Base-by-base conservation (phyloP, 78 protist genomes). In the Isochrysis galbana region DNA sequence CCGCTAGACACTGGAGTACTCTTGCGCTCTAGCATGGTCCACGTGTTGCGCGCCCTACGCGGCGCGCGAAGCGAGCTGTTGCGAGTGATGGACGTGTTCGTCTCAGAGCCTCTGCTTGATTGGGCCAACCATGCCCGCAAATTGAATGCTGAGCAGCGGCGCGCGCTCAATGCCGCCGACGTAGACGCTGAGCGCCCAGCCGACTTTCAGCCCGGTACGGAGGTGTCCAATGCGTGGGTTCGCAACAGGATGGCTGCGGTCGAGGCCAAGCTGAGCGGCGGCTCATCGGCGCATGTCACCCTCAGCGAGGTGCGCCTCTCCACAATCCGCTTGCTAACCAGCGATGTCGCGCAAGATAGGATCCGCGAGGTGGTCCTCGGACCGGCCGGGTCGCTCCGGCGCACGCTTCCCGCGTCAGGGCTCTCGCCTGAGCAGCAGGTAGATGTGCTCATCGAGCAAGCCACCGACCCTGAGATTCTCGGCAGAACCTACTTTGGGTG, bases 401-500 rank as follows among this genome's bases (percentile, higher is more conserved):
- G 44, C 44, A 25, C 0, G 44, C 1, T n/a, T 7, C 17, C 17
- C 44, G 44, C 21, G 44, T 17, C 0, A 38, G 82, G 23, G 4
- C 54, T 80, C 26, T 29, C 84, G 42, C 38, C 11, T 25, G 80
- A 41, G 25, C 94, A 95, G 55, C 99, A 98, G 89, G 97, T 98
- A 2, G 97, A 94, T 34, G 93, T 96, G 55, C 93, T 98, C 26
- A 67, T 98, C 42, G 99, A 98, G 29, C 97, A 93, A 55, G 98
- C 99, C 17, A 97, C 98, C 0, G 99, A 98, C 47, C 95, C 95
- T 21, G 92, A 92, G 87, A 69, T 98, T 0, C 77, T 98, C 4
- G 96, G 96, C 21, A 90, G 98, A 45, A 86, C 96, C 17, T 98
- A 97, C 97, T 26, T 23, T 0, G 99, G 99, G 29, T 98, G 98